phyloP scores from a whole-genome alignment of 2,329 filamentous ascomycete genomes.

The Microdochium paspali region DNA sequence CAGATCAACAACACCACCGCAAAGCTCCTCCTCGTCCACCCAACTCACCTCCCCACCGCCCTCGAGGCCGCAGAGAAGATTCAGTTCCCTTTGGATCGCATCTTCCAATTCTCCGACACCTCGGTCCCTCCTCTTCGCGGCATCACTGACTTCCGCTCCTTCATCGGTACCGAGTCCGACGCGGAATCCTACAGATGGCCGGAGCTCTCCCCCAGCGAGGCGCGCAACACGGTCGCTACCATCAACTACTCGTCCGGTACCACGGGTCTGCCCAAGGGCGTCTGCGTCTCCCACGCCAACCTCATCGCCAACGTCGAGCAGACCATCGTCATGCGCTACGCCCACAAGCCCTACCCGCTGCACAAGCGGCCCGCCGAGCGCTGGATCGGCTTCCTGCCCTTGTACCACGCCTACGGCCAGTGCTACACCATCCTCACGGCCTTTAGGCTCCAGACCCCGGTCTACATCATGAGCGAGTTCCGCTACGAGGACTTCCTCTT shows the following conservation, averaged over 20 bases:
- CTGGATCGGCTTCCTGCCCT: constrained; percentile 53
- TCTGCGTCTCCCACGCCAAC: constrained; percentile 77
- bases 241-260: constrained; percentile 86
- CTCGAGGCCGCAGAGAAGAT: background rate
- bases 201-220: constrained; percentile 21
- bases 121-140: constrained; percentile 18
- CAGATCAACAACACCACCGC: constrained; percentile 41
- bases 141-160: constrained; percentile 29
- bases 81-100: constrained; percentile 26
- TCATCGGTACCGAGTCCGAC: constrained; percentile 22
- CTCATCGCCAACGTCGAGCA: constrained; percentile 67
- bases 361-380: constrained; percentile 30
- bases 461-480: constrained; percentile 49
- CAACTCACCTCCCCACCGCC: background rate
- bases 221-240: constrained; percentile 45
- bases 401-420: constrained; percentile 54
- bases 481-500: constrained; percentile 42
- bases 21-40: constrained; percentile 14
- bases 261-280: constrained; percentile 84
- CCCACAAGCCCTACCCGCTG: constrained; percentile 23
- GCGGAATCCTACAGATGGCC: constrained; percentile 30
- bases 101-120: constrained; percentile 33
- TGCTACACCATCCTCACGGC: constrained; percentile 39
- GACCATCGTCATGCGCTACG: constrained; percentile 34
- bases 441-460: constrained; percentile 29